Conservation (phyloP, 345 rosid species). For the Eutrema yunnanense region DNA sequence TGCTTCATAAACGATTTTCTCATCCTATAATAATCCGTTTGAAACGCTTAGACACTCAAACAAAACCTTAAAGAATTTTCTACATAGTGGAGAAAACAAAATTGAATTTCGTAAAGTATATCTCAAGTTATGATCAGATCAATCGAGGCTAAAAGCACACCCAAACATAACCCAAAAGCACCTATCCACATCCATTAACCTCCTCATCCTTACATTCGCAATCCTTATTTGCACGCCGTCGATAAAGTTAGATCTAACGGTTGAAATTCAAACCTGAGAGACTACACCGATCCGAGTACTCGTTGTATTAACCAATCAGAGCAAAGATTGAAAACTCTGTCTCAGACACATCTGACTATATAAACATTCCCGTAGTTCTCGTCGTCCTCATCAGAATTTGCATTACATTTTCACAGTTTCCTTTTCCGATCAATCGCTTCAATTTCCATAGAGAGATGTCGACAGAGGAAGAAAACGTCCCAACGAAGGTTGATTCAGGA, state of each 20-base stretch:
- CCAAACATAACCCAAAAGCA: slow-evolving; percentile 29
- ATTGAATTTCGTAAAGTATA: slow-evolving; percentile 8
- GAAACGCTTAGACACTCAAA: not conserved
- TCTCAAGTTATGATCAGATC: slow-evolving; percentile 23
- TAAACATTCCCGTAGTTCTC: slow-evolving; percentile 34
- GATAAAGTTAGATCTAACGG: slow-evolving; percentile 56
- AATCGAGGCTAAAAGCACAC: slow-evolving; percentile 71
- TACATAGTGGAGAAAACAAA: slow-evolving; percentile 22
- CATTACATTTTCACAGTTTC: not conserved
- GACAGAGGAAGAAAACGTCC: slow-evolving; percentile 19
- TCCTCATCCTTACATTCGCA: slow-evolving; percentile 14
- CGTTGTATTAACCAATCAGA: slow-evolving; percentile 42
- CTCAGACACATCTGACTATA: slow-evolving; percentile 41
- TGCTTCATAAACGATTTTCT: slow-evolving; percentile 33
- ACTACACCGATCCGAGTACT: slow-evolving; percentile 45
- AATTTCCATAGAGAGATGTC: slow-evolving; percentile 13
- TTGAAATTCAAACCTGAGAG: slow-evolving; percentile 41
- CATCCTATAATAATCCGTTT: not conserved
- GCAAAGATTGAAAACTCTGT: slow-evolving; percentile 33
- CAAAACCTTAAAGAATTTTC: slow-evolving; percentile 45
- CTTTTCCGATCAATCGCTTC: not conserved
- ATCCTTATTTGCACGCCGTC: slow-evolving; percentile 30
- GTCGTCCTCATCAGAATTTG: slow-evolving; percentile 17
- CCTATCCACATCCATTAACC: slow-evolving; percentile 22
- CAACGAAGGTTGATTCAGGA: slow-evolving; percentile 39